These are phyloP conservation scores for Dryas octopetala DNA, from an alignment of 306 rosid genomes.

Conservation along the genomic window DNA sequence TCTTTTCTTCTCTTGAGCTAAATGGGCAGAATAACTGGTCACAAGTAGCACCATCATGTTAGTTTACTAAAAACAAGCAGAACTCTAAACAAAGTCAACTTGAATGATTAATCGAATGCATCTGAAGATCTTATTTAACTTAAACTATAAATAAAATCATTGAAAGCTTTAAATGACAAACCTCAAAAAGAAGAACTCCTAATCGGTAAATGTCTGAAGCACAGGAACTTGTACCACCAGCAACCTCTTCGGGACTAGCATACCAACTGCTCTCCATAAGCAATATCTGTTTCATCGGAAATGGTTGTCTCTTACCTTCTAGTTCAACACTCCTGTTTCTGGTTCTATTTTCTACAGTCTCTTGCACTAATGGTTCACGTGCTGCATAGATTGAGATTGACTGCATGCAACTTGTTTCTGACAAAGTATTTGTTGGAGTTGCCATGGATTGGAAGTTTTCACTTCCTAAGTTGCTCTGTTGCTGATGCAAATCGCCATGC, in stretches of 20 bases:
- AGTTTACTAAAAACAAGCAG: conserved; percentile 26
- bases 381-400: conserved; percentile 73
- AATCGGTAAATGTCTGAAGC: conserved; percentile 86
- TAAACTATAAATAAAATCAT: conserved; percentile 13
- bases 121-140: conserved; percentile 20
- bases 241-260: conserved; percentile 80
- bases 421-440: conserved; percentile 51
- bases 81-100: conserved; percentile 14
- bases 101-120: conserved; percentile 25
- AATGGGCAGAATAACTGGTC: conserved; percentile 87
- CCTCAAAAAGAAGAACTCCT: conserved; percentile 98
- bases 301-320: conserved; percentile 72
- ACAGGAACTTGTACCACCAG: conserved; percentile 58
- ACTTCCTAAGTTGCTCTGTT: conserved; percentile 46
- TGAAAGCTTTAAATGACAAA: conserved; percentile 25
- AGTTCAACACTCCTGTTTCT: conserved; percentile 60
- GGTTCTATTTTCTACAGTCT: conserved; percentile 58
- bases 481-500: conserved; percentile 43
- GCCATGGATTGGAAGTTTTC: conserved; percentile 49
- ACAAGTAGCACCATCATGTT: conserved; percentile 39
- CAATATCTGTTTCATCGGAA: conserved; percentile 92
- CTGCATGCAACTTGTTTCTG: conserved; percentile 83
- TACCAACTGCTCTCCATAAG: conserved; percentile 89
- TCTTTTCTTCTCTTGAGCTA: conserved; percentile 82
- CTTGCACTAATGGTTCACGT: conserved; percentile 58